Evolutionary conservation across 2,329 filamentous ascomycete genomes (phyloP).

Genomic region (Fusarium globosum): DNA sequence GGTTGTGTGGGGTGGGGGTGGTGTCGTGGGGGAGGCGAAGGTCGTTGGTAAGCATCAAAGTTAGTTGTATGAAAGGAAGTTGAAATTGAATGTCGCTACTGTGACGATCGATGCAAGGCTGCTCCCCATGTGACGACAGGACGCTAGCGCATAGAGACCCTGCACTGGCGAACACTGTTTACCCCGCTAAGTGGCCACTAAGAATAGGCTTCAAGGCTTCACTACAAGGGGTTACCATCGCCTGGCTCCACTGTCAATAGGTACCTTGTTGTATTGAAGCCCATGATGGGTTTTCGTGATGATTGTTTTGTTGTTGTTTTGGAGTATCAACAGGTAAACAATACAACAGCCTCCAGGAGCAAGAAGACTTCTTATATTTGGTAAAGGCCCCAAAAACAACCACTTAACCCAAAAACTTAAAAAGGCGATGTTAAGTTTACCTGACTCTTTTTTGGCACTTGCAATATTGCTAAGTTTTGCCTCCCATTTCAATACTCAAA

Average conservation of each 20-base stretch:
- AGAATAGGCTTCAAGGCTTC: conserved; percentile 14
- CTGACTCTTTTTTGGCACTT: background rate
- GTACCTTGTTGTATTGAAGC: background rate
- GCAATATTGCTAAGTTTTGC: background rate
- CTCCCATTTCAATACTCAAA: background rate
- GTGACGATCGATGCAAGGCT: conserved; percentile 28
- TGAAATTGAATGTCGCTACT: conserved; percentile 21
- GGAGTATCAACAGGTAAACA: background rate
- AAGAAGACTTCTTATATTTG: background rate
- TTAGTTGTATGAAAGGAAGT: conserved; percentile 8
- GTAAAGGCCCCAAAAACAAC: background rate
- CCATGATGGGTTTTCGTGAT: background rate
- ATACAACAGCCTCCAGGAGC: background rate
- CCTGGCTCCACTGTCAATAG: conserved; percentile 7
- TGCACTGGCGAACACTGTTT: conserved; percentile 28
- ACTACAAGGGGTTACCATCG: conserved; percentile 9
- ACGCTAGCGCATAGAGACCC: conserved; percentile 23
- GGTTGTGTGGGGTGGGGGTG: too few species aligned
- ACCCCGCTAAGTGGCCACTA: conserved; percentile 31
- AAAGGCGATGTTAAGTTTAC: background rate
- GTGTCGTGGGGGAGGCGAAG: background rate
- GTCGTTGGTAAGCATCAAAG: conserved; percentile 16
- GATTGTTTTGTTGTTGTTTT: conserved; percentile 10
- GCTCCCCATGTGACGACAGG: conserved; percentile 35
- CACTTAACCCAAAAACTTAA: background rate